Percentiles rank a stretch among this genome's conserved stretches.
phyloP scores from a whole-genome alignment of 225 moss, liverwort and hornwort genomes.

The Bryoerythrophyllum caledonicum region DNA sequence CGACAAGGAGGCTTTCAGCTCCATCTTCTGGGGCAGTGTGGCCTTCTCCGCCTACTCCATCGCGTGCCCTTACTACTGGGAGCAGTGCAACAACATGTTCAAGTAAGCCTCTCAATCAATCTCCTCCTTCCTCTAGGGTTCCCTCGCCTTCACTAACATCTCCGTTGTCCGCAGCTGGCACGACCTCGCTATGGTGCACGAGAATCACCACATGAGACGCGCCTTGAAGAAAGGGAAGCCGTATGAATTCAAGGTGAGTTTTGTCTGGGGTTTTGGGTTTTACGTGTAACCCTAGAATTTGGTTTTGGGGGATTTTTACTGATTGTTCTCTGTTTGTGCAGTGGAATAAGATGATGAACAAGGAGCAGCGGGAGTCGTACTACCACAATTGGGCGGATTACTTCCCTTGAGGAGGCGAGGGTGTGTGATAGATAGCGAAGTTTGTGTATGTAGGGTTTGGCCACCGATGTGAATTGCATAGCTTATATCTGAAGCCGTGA shows the following conservation, averaged over 20 bases:
- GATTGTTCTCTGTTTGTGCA: constrained; percentile 28
- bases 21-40: constrained; percentile 96
- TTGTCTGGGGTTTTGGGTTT: constrained; percentile 18
- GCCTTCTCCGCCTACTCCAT: constrained; percentile 87
- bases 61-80: constrained; percentile 96
- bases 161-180: constrained; percentile 72
- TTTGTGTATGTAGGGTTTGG: constrained; percentile 4
- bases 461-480: background rate
- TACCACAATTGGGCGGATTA: constrained; percentile 98
- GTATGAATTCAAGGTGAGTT: constrained; percentile 74
- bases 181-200: constrained; percentile 91
- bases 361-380: constrained; percentile 83
- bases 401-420: constrained; percentile 63
- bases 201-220: constrained; percentile 85
- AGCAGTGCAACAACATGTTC: constrained; percentile 69
- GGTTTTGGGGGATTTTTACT: constrained; percentile 1
- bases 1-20: constrained; percentile 90
- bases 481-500: background rate
- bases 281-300: background rate
- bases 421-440: constrained; percentile 13
- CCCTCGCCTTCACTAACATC: background rate
- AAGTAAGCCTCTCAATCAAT: constrained; percentile 46
- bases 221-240: constrained; percentile 69
- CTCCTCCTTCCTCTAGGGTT: background rate
- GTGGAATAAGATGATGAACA: constrained; percentile 95